Evolutionary conservation across 768 basidiomycete genomes (phyloP), one percentile per base, ranked within the genome.

Genomic region (Suillus brevipes): DNA sequence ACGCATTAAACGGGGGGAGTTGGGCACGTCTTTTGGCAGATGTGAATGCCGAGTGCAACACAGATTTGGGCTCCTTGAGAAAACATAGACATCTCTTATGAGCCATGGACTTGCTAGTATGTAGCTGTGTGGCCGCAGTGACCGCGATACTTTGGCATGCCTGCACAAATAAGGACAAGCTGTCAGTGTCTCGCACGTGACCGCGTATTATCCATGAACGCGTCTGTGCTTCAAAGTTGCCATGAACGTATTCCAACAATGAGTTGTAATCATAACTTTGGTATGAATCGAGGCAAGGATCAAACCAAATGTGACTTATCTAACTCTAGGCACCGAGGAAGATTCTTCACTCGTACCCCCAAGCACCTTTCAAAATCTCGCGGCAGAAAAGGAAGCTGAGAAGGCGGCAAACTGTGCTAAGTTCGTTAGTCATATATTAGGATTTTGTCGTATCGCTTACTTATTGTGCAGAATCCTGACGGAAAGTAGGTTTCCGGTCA

Each of bases 11-110:
- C 20, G 57, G 62, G 5, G 62, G 28, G 31, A 60, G 45, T 45
- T 63, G 62, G 62, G 40, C 7, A 60, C 40, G 57, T 28, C 58
- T 43, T 40, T 67, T 78, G 47, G 60, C 34, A 6, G 70, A 74
- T 42, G 73, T 72, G 4, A 64, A 74, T 36, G 67, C 59, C 28
- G 71, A 76, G 52, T 77, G 74, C 45, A 68, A 73, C 57, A 59
- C 58, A 12, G 16, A 59, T 9, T 13, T 59, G 1, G 58, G 58
- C 38, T 59, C 9, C 18, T 31, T 42, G 28, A 38, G 6, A 13
- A 6, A 28, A 59, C 38, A 20, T 6, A 28, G 25, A 20, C 38
- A 3, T 28, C 42, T 38, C 38, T 40, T 59, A 59, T 59, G 38
- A 59, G n/a, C n/a, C n/a, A 14, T 13, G 40, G 13, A 40, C 14